Conservation (phyloP, 768 basidiomycete genomes). For the Mycena galericulata region DNA sequence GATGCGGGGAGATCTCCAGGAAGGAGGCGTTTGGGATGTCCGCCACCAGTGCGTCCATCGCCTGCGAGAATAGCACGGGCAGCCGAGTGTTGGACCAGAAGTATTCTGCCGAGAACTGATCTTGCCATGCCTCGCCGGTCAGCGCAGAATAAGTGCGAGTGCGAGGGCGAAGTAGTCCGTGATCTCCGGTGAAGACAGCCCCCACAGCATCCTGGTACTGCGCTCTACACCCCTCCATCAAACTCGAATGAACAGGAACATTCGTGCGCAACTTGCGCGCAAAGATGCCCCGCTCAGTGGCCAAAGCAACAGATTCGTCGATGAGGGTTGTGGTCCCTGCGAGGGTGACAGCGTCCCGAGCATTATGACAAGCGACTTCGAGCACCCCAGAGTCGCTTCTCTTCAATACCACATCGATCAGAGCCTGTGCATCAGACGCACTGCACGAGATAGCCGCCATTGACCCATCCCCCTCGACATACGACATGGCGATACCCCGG, state of each 20-base stretch:
- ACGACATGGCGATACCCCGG: constrained; percentile 51
- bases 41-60: too few relatives aligned
- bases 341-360: constrained; percentile 50
- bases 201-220: constrained; percentile 43
- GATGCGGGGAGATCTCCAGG: constrained; percentile 50
- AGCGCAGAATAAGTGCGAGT: constrained; percentile 53
- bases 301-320: constrained; percentile 46
- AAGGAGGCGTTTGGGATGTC: constrained; percentile 35
- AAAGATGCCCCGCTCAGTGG: constrained; percentile 44
- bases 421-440: constrained; percentile 39
- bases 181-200: constrained; percentile 50
- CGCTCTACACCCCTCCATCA: constrained; percentile 52
- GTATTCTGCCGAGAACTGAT: constrained; percentile 43
- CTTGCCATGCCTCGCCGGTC: constrained; percentile 38
- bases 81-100: constrained; percentile 47
- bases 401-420: constrained; percentile 37
- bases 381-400: constrained; percentile 33
- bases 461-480: constrained; percentile 49
- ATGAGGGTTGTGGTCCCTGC: constrained; percentile 48
- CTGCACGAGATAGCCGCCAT: constrained; percentile 60
- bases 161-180: constrained; percentile 39
- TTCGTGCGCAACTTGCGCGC: constrained; percentile 51
- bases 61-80: constrained; percentile 46
- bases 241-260: constrained; percentile 53
- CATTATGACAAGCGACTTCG: constrained; percentile 58